Conservation (phyloP, 139 green algal species). For the Coccomyxa sp. region DNA sequence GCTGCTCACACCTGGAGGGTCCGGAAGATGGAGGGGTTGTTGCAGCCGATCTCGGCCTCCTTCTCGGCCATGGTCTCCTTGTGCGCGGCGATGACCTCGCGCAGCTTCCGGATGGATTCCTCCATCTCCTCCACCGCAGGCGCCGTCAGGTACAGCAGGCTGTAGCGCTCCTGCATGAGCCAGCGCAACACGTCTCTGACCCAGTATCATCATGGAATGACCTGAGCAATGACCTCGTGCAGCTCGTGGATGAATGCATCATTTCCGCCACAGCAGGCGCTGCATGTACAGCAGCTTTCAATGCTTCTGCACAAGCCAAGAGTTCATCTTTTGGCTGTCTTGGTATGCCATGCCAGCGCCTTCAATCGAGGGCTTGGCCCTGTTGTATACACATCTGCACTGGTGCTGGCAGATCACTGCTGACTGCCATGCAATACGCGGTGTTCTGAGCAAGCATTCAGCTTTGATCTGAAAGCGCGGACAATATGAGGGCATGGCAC, state of each 20-base stretch:
- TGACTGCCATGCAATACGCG: background rate
- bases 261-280: background rate
- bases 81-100: conserved; percentile 33
- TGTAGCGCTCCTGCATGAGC: conserved; percentile 33
- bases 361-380: background rate
- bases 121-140: conserved; percentile 47
- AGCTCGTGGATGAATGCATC: background rate
- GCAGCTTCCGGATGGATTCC: conserved; percentile 45
- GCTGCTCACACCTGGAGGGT: conserved; percentile 23
- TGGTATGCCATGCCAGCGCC: too few relatives aligned
- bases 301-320: background rate
- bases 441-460: background rate
- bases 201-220: background rate
- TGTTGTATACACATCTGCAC: background rate
- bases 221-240: background rate
- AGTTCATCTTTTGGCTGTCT: too few relatives aligned
- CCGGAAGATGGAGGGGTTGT: conserved; percentile 55
- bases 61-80: conserved; percentile 30
- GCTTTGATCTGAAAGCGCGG: background rate
- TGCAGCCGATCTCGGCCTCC: conserved; percentile 38
- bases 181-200: background rate
- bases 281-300: background rate
- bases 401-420: background rate
- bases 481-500: background rate
- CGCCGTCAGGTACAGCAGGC: conserved; percentile 24